phyloP scores from a whole-genome alignment of 192 early-diverging fungal species.

The Coemansia sp. region DNA sequence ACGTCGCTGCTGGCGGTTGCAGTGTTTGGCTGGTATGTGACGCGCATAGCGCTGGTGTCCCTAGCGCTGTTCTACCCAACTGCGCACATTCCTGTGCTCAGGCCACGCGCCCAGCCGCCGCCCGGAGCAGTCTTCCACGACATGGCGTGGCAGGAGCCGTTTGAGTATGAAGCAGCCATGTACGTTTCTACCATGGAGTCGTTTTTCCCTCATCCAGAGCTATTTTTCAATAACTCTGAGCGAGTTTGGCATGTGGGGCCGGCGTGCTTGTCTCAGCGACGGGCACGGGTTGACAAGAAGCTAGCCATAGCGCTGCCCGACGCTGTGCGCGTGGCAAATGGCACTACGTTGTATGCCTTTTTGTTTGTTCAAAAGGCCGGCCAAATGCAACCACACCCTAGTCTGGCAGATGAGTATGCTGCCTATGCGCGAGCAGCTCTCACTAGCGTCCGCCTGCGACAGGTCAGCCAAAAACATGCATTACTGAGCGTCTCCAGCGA shows the following conservation, averaged over 20 bases:
- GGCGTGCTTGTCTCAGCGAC: slow-evolving; percentile 22
- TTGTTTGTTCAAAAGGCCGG: slow-evolving; percentile 38
- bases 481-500: slow-evolving; percentile 8
- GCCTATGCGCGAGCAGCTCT: slow-evolving; percentile 29
- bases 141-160: slow-evolving; percentile 44
- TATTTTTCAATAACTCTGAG: slow-evolving; percentile 23
- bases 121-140: slow-evolving; percentile 4
- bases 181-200: slow-evolving; percentile 28
- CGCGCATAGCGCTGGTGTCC: slow-evolving; percentile 7
- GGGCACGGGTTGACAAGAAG: slow-evolving; percentile 9
- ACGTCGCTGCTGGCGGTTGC: slow-evolving; percentile 15
- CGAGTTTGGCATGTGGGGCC: slow-evolving; percentile 32
- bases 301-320: slow-evolving; percentile 19
- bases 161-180: slow-evolving; percentile 37
- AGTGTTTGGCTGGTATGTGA: slow-evolving; percentile 32
- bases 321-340: slow-evolving; percentile 12
- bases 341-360: slow-evolving; percentile 28
- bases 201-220: slow-evolving; percentile 1
- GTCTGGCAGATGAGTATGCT: slow-evolving; percentile 16
- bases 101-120: slow-evolving; percentile 4
- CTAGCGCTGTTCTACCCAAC: slow-evolving; percentile 42
- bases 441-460: slow-evolving; percentile 14
- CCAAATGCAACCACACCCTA: not conserved
- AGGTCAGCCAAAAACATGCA: slow-evolving; percentile 20
- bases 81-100: slow-evolving; percentile 36